Conservation (phyloP, 108 stramenopile species). For the Pseudonitzschia delicatissima region DNA sequence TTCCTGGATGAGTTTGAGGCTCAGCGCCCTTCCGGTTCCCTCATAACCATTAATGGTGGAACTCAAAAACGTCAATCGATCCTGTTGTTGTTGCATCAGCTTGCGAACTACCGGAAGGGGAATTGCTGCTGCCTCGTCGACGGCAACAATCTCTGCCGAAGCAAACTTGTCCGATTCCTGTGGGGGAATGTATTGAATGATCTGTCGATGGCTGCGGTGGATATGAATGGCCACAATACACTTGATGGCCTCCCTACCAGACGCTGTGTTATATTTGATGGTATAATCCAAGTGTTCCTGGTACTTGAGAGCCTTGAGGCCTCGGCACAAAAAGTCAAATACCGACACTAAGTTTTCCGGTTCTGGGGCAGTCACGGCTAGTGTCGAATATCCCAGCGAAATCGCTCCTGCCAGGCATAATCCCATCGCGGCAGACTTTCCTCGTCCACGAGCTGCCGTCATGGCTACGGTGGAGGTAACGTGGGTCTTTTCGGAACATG, state of each 20-base stretch:
- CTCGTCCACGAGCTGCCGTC: conserved; percentile 93
- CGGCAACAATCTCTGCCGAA: conserved; percentile 94
- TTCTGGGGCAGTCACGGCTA: conserved; percentile 96
- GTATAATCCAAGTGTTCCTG: conserved; percentile 96
- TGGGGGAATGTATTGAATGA: conserved; percentile 88
- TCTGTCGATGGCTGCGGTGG: conserved; percentile 89
- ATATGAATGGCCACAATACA: conserved; percentile 87
- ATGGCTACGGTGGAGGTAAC: conserved; percentile 65
- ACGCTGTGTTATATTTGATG: conserved; percentile 72
- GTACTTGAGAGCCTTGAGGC: conserved; percentile 93
- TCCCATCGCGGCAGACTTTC: conserved; percentile 98
- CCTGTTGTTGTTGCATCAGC: conserved; percentile 73
- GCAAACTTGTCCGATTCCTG: conserved; percentile 86
- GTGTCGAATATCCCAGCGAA: conserved; percentile 91
- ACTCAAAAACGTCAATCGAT: conserved; percentile 89
- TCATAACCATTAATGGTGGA: conserved; percentile 99
- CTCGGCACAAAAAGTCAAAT: conserved; percentile 94
- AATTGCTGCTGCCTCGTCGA: conserved; percentile 99
- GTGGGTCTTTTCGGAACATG: conserved; percentile 80
- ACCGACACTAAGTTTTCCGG: conserved; percentile 97
- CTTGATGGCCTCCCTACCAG: conserved; percentile 77
- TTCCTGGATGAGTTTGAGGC: conserved; percentile 96
- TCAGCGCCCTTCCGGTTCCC: conserved; percentile 96
- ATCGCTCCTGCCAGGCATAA: conserved; percentile 95
- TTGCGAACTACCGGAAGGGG: conserved; percentile 92